Percentiles rank a stretch among this genome's conserved stretches.
These are phyloP conservation scores for Lachancea lanzarotensis DNA, from an alignment of 805 yeast genomes.

Conservation along the genomic window DNA sequence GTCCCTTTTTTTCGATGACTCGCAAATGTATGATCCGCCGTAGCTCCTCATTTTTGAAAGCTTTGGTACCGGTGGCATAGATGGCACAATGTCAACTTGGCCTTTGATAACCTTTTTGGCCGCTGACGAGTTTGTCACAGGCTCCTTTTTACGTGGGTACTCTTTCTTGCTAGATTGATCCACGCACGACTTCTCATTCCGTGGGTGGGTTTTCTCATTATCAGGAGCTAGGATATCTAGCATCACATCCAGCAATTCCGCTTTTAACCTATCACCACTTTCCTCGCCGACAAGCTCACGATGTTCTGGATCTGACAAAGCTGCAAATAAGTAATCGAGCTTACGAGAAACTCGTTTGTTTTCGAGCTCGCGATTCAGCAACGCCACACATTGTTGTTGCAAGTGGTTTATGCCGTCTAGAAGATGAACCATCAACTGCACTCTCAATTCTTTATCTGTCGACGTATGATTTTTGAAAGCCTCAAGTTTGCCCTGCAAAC, in stretches of 20 bases:
- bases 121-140: not conserved
- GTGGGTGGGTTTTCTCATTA: not conserved
- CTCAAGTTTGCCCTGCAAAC: constrained; percentile 12
- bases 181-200: not conserved
- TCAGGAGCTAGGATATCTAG: constrained; percentile 1
- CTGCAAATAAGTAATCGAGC: constrained; percentile 16
- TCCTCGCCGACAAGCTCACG: constrained; percentile 14
- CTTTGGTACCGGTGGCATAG: too few species aligned
- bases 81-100: not conserved
- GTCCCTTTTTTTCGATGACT: too few species aligned
- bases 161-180: not conserved
- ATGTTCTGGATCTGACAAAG: constrained; percentile 18
- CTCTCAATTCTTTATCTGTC: constrained; percentile 7
- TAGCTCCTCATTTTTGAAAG: too few species aligned
- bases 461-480: constrained; percentile 8
- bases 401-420: constrained; percentile 17
- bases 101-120: not conserved
- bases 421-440: constrained; percentile 12
- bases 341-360: constrained; percentile 14
- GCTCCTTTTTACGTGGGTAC: not conserved
- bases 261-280: constrained; percentile 12
- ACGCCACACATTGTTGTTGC: constrained; percentile 18
- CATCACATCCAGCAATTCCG: constrained; percentile 15
- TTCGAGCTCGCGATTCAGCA: constrained; percentile 24
- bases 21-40: too few species aligned